Conservation (phyloP, 768 basidiomycete species). For the Xerocomellus intermedius region DNA sequence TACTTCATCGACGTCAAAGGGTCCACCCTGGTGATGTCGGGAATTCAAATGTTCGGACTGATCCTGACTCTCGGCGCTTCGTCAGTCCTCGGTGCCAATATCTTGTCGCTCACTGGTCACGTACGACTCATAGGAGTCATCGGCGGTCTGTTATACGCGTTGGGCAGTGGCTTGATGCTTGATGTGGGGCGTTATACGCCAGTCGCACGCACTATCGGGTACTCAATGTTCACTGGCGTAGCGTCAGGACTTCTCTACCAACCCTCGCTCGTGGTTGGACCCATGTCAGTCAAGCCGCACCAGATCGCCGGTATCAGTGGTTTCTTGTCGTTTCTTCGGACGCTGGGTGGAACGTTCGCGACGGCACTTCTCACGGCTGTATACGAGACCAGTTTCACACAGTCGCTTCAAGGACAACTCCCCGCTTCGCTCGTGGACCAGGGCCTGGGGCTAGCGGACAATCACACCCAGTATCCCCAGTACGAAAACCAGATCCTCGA, state of each 20-base stretch:
- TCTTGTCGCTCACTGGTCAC: constrained; percentile 32
- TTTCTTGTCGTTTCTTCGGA: constrained; percentile 35
- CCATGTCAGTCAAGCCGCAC: constrained; percentile 34
- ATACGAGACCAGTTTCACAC: constrained; percentile 33
- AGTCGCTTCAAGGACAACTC: constrained; percentile 26
- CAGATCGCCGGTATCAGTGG: constrained; percentile 38
- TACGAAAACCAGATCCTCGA: constrained; percentile 32
- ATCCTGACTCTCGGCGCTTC: constrained; percentile 35
- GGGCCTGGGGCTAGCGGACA: constrained; percentile 32
- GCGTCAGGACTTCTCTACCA: constrained; percentile 36
- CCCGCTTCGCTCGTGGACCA: constrained; percentile 31
- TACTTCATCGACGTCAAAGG: constrained; percentile 39
- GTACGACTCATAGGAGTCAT: constrained; percentile 31
- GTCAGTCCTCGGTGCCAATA: constrained; percentile 35
- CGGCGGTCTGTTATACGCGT: constrained; percentile 33
- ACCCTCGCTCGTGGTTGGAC: constrained; percentile 35
- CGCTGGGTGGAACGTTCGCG: constrained; percentile 35
- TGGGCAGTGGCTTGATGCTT: constrained; percentile 35
- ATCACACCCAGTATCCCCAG: constrained; percentile 31
- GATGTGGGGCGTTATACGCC: constrained; percentile 32
- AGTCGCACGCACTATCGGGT: constrained; percentile 28
- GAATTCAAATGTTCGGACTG: constrained; percentile 37
- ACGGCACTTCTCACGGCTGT: constrained; percentile 36
- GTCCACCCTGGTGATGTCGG: constrained; percentile 32
- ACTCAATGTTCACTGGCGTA: constrained; percentile 30